Evolutionary conservation across 768 basidiomycete genomes (phyloP).

Genomic region (Thelephora aurantiotincta): DNA sequence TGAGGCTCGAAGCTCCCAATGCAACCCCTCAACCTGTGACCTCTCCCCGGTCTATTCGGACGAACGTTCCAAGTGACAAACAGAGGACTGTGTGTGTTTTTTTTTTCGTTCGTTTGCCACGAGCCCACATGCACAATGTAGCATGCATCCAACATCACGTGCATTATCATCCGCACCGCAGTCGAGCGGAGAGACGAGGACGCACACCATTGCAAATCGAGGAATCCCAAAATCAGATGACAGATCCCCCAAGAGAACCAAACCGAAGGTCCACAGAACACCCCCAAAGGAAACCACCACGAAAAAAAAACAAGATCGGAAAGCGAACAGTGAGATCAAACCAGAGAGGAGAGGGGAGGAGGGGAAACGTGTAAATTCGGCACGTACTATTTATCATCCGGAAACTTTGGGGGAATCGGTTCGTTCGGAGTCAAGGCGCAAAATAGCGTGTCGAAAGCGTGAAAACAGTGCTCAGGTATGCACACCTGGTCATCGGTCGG

Average conservation of each 20-base stretch:
- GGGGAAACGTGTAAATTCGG: not conserved
- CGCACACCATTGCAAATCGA: too few relatives aligned
- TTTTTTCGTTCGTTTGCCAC: too few relatives aligned
- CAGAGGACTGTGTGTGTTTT: constrained; percentile 57
- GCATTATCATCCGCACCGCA: not conserved
- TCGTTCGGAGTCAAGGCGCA: constrained; percentile 50
- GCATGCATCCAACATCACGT: not conserved
- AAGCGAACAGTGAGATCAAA: not conserved
- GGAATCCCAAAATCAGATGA: too few relatives aligned
- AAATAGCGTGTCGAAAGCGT: constrained; percentile 72
- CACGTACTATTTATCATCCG: constrained; percentile 60
- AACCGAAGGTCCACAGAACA: too few relatives aligned
- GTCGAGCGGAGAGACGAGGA: too few relatives aligned
- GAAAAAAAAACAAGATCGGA: not conserved
- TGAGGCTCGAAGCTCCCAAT: constrained; percentile 86
- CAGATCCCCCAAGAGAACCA: too few relatives aligned
- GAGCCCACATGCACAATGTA: too few relatives aligned
- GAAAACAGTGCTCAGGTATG: constrained; percentile 61
- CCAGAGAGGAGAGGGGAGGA: not conserved
- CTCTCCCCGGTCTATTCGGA: constrained; percentile 41
- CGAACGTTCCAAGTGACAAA: constrained; percentile 95
- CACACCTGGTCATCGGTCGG: constrained; percentile 33
- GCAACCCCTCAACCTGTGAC: constrained; percentile 71
- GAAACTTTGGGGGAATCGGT: constrained; percentile 48
- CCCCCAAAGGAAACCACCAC: too few relatives aligned